Evolutionary conservation across 441 rosid genomes (phyloP).

Genomic region (Erysimum pusillum): DNA sequence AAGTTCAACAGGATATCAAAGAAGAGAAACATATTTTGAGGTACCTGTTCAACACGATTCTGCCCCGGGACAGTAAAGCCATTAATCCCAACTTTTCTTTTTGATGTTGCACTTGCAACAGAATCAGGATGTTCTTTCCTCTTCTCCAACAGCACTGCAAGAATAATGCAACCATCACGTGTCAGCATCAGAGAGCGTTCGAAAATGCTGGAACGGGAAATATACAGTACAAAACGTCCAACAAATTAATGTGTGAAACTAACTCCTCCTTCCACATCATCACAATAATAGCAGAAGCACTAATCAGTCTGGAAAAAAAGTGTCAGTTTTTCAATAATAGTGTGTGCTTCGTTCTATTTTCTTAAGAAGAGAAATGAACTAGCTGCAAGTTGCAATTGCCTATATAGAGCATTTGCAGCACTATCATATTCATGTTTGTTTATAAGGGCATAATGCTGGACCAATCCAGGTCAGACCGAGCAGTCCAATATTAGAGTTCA

Average conservation of each 20-base stretch:
- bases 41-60: constrained; percentile 53
- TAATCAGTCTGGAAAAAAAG: constrained; percentile 2
- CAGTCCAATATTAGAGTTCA: constrained; percentile 8
- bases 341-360: background rate
- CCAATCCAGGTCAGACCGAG: constrained; percentile 12
- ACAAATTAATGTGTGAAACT: constrained; percentile 4
- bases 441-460: constrained; percentile 15
- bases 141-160: constrained; percentile 52
- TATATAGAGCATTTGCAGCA: constrained; percentile 20
- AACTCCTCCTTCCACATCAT: constrained; percentile 18
- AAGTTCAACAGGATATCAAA: constrained; percentile 20
- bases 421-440: constrained; percentile 9
- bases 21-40: constrained; percentile 21
- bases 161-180: constrained; percentile 34
- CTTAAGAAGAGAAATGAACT: constrained; percentile 7
- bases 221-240: constrained; percentile 19
- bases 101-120: constrained; percentile 50
- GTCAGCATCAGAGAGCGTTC: constrained; percentile 23
- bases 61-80: constrained; percentile 40
- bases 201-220: background rate
- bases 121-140: constrained; percentile 66
- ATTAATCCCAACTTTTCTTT: constrained; percentile 48
- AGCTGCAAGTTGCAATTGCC: constrained; percentile 8
- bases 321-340: background rate
- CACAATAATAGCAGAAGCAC: constrained; percentile 20